Percentiles rank a stretch among this genome's conserved stretches.
phyloP scores from a whole-genome alignment of 169 alveolate species.

The Cyclospora cayetanensis region DNA sequence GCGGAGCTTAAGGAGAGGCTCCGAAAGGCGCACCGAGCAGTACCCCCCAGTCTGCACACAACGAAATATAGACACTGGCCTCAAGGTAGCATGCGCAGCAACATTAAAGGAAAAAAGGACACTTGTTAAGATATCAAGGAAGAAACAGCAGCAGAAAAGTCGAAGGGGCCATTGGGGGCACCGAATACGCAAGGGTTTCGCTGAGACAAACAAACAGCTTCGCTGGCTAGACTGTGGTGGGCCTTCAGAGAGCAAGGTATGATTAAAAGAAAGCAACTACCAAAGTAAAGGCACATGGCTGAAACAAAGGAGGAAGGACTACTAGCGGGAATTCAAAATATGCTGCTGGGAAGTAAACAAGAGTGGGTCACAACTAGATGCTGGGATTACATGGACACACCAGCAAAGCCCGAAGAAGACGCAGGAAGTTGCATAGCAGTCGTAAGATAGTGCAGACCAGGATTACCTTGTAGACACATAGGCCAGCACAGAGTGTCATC shows the following conservation, averaged over 20 bases:
- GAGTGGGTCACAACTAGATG: not conserved
- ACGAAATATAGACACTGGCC: no score
- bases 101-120: not conserved
- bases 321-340: no score
- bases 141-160: not conserved
- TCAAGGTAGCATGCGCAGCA: not conserved
- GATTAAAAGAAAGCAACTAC: no score
- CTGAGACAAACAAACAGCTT: no score
- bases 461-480: slow-evolving; percentile 81
- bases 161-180: no score
- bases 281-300: no score
- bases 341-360: not conserved
- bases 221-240: no score
- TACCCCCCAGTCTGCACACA: slow-evolving; percentile 81
- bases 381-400: not conserved
- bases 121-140: not conserved
- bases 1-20: slow-evolving; percentile 92
- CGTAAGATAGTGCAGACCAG: not conserved
- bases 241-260: no score
- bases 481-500: slow-evolving; percentile 93
- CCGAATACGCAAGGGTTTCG: no score
- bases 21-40: slow-evolving; percentile 92
- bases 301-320: no score
- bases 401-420: not conserved
- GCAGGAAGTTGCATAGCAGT: not conserved